Percentiles rank a stretch among this genome's conserved stretches.
phyloP scores from a whole-genome alignment of 2,329 filamentous ascomycete genomes.

The Nigrospora osmanthi region DNA sequence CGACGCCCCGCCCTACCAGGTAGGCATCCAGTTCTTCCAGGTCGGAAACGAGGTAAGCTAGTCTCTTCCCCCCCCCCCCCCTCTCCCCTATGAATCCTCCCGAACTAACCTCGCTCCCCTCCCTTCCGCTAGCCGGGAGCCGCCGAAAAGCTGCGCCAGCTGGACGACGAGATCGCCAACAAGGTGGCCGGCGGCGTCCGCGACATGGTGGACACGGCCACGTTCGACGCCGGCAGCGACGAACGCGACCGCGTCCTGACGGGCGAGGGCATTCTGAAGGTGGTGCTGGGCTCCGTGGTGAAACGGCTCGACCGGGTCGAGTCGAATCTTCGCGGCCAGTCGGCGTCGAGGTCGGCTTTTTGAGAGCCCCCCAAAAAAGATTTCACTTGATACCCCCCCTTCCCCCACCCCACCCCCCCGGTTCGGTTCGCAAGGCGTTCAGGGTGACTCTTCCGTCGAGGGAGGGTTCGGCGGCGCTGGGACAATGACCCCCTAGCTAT shows the following conservation, averaged over 20 bases:
- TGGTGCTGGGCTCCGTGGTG: slow-evolving; percentile 71
- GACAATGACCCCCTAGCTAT: no score
- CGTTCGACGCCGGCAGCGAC: slow-evolving; percentile 50
- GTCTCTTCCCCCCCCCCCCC: no score
- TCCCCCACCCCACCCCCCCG: no score
- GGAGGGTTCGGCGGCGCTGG: no score
- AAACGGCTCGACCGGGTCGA: slow-evolving; percentile 48
- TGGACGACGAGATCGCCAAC: slow-evolving; percentile 66
- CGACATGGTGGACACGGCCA: slow-evolving; percentile 89
- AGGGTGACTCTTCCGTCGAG: no score
- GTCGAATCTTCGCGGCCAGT: no score
- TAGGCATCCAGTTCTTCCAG: slow-evolving; percentile 95
- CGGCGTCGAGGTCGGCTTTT: no score
- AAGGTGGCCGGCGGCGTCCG: slow-evolving; percentile 50
- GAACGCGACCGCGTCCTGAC: slow-evolving; percentile 40
- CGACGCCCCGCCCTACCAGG: slow-evolving; percentile 68
- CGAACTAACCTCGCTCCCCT: no score
- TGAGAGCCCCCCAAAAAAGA: no score
- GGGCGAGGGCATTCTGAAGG: slow-evolving; percentile 69
- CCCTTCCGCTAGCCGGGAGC: slow-evolving; percentile 42
- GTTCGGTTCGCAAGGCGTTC: no score
- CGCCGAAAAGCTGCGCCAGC: slow-evolving; percentile 52
- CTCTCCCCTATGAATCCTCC: no score
- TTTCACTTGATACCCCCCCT: no score
- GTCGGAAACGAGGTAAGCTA: slow-evolving; percentile 58